Conservation (phyloP, 305 asterid species). For the Fraxinus velutina region DNA sequence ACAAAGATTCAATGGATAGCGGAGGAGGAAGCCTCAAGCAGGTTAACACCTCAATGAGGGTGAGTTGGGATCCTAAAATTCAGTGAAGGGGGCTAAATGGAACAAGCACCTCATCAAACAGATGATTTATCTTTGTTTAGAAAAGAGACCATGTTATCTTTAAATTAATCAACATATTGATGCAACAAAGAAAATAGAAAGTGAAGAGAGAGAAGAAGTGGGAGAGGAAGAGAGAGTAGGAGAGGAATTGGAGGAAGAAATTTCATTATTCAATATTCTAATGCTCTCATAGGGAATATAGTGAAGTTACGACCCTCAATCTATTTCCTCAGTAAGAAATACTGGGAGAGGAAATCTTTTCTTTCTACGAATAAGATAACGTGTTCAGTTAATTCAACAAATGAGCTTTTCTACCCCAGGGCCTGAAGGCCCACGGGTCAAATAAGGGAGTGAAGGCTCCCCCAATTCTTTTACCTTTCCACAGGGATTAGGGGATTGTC, state of each 20-base stretch:
- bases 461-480: neutral
- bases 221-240: neutral
- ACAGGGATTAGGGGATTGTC: neutral
- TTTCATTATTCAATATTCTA: neutral
- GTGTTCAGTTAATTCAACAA: neutral
- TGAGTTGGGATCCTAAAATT: neutral
- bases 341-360: neutral
- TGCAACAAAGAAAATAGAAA: neutral
- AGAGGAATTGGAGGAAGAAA: neutral
- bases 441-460: neutral
- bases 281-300: neutral
- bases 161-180: neutral
- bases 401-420: neutral
- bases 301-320: neutral
- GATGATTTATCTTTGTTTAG: neutral
- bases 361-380: neutral
- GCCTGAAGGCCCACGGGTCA: neutral
- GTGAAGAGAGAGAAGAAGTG: neutral
- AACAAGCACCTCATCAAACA: neutral
- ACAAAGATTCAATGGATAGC: neutral
- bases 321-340: neutral
- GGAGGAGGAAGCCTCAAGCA: neutral
- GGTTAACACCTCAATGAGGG: neutral
- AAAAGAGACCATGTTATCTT: neutral
- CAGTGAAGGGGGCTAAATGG: neutral